Base-by-base conservation (phyloP, 176 grass and related monocot genomes). In the Guadua angustifolia region DNA sequence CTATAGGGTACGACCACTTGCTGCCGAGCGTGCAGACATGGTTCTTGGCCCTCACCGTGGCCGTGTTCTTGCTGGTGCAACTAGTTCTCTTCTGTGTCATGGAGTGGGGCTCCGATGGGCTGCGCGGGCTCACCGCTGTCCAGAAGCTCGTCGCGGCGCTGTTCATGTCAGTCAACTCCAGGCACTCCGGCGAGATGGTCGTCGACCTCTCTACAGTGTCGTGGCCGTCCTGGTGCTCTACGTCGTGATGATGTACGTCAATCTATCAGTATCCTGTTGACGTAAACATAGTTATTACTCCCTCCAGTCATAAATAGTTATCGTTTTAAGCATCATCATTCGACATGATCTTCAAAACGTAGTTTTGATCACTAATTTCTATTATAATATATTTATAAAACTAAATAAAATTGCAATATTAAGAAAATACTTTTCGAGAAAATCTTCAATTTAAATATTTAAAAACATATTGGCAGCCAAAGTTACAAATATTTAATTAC, bases 131-230 rank as follows among this genome's bases (percentile, higher is more conserved):
- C 74, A 85, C 29, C 2, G 45, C 74, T 29, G 85, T 74, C 38
- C 86, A 87, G 90, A 97, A 97, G 88, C 49, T 89, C 46, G 84
- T 94, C 6, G 90, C 63, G 0, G 90, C 82, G 12, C 25, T 91
- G 5, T 94, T 94, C 84, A 86, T 89, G 90, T 85, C 92, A 0
- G 86, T 89, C 16, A 97, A 94, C 85, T 94, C 95, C 1, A 79
- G 95, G 26, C 86, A 97, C 81, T 39, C 92, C 22, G 95, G 95
- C 0, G 95, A 97, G 64, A 60, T 78, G 64, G 47, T 90, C 9
- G 74, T 97, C 21, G 90, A 97, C 53, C 61, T 94, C 68, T 81
- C 86, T 10, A 51, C 69, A 1, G 19, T 97, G 6, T 87, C 95
- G 57, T 29, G 6, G 90, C 92, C 74, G 14, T 90, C 6, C 50